Evolutionary conservation across 495 filamentous ascomycete genomes (phyloP).

Genomic region (Penicillium steckii): DNA sequence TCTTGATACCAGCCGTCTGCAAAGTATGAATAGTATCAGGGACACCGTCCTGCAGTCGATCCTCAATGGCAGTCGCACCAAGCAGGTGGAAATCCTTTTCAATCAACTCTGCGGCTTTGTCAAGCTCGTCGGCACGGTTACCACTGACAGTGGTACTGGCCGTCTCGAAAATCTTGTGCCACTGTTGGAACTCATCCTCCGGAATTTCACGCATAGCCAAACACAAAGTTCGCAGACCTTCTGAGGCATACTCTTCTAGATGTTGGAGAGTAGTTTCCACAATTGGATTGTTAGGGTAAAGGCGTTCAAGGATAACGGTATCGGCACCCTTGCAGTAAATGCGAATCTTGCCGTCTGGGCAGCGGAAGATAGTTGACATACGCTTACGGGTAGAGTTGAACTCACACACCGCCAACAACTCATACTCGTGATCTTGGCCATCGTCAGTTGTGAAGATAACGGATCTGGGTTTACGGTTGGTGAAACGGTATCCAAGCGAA

Average conservation of each 20-base stretch:
- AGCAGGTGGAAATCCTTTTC: slow-evolving; percentile 89
- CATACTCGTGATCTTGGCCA: slow-evolving; percentile 75
- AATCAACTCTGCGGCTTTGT: slow-evolving; percentile 95
- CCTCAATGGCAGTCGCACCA: slow-evolving; percentile 96
- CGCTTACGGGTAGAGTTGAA: slow-evolving; percentile 98
- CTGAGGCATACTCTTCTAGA: slow-evolving; percentile 95
- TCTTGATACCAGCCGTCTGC: slow-evolving; percentile 95
- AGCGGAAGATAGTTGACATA: slow-evolving; percentile 96
- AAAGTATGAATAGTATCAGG: slow-evolving; percentile 98
- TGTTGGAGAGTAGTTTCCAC: slow-evolving; percentile 87
- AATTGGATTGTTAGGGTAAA: slow-evolving; percentile 75
- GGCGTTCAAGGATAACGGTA: slow-evolving; percentile 91
- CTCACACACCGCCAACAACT: slow-evolving; percentile 92
- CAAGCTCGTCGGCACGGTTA: slow-evolving; percentile 89
- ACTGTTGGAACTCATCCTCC: slow-evolving; percentile 86
- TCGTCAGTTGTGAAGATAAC: slow-evolving; percentile 76
- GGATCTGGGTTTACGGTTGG: slow-evolving; percentile 80
- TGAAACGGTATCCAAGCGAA: slow-evolving; percentile 81
- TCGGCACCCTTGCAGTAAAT: slow-evolving; percentile 97
- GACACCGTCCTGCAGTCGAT: slow-evolving; percentile 94
- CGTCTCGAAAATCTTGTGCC: slow-evolving; percentile 83
- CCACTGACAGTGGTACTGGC: slow-evolving; percentile 89
- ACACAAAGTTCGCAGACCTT: slow-evolving; percentile 93
- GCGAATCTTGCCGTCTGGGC: slow-evolving; percentile 92
- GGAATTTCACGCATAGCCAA: slow-evolving; percentile 92